Percentiles rank a stretch among this genome's conserved stretches.
phyloP scores from a whole-genome alignment of 2,329 filamentous ascomycete genomes.

The Cladophialophora immunda region DNA sequence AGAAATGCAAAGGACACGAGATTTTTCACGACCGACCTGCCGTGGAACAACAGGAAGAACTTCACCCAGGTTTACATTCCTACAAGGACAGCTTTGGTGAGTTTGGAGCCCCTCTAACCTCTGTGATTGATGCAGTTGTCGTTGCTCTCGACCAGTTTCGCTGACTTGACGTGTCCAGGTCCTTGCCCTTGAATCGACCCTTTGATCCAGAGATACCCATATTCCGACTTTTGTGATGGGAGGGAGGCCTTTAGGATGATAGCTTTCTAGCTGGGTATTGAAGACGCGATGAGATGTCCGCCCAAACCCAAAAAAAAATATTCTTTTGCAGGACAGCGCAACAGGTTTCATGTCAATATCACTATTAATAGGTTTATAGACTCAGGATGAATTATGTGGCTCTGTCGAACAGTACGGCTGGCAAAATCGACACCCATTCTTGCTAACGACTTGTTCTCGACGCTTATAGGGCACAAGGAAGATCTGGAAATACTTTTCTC shows the following conservation, averaged over 20 bases:
- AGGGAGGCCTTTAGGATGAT: not conserved
- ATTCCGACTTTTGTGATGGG: not conserved
- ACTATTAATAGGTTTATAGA: not conserved
- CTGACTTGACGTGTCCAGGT: constrained; percentile 53
- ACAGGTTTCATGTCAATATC: not conserved
- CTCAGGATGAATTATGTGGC: not conserved
- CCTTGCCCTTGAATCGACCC: constrained; percentile 60
- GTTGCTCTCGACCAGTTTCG: not conserved
- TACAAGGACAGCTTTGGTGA: constrained; percentile 79
- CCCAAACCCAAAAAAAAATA: not conserved
- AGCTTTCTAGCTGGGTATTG: not conserved
- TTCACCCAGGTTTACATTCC: constrained; percentile 94
- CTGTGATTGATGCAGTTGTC: not conserved
- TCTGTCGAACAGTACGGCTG: not conserved
- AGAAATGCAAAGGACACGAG: constrained; percentile 80
- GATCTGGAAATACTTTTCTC: not conserved
- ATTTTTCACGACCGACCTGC: constrained; percentile 90
- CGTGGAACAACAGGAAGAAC: constrained; percentile 90
- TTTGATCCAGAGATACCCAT: constrained; percentile 37
- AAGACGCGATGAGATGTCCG: not conserved
- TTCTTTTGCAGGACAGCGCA: not conserved
- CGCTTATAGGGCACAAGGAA: not conserved
- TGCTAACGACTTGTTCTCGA: not conserved
- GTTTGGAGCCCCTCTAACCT: constrained; percentile 2
- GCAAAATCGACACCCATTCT: not conserved